Conservation (phyloP, 768 basidiomycete genomes). For the Serendipita sp. region DNA sequence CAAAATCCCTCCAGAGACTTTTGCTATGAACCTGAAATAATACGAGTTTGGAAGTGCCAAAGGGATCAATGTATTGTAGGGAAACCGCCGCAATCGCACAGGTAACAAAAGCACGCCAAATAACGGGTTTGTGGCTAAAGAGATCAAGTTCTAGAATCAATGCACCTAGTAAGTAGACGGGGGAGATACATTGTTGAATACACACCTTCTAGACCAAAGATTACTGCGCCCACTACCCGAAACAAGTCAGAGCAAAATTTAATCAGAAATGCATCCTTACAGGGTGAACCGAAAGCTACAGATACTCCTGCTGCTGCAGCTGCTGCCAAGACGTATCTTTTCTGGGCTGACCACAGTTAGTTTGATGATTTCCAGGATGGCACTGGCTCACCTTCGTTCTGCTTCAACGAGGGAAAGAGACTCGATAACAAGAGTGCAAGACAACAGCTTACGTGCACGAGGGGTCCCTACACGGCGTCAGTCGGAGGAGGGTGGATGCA, state of each 20-base stretch:
- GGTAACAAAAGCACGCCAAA: slow-evolving; percentile 81
- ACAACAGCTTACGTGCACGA: slow-evolving; percentile 76
- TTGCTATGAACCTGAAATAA: slow-evolving; percentile 47
- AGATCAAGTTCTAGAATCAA: slow-evolving; percentile 10
- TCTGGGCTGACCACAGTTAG: slow-evolving; percentile 37
- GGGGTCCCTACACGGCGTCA: slow-evolving; percentile 38
- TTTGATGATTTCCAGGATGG: neutral
- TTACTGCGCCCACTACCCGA: slow-evolving; percentile 50
- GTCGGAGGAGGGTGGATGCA: slow-evolving; percentile 13
- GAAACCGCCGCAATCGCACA: slow-evolving; percentile 77
- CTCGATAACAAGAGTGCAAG: slow-evolving; percentile 56
- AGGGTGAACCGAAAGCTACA: slow-evolving; percentile 75
- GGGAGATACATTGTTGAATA: neutral
- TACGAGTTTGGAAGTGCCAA: slow-evolving; percentile 70
- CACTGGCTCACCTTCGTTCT: slow-evolving; percentile 48
- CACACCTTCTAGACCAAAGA: slow-evolving; percentile 65
- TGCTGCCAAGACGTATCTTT: slow-evolving; percentile 65
- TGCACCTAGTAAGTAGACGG: neutral
- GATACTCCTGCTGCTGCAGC: slow-evolving; percentile 78
- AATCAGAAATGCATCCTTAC: neutral
- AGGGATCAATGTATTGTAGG: slow-evolving; percentile 71
- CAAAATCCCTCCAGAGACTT: slow-evolving; percentile 56
- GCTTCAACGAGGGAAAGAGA: slow-evolving; percentile 51
- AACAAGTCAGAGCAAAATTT: neutral
- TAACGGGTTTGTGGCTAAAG: slow-evolving; percentile 24